These are phyloP conservation scores for Dichotomocladium elegans DNA, from an alignment of 371 early-diverging fungal genomes.

Conservation along the genomic window DNA sequence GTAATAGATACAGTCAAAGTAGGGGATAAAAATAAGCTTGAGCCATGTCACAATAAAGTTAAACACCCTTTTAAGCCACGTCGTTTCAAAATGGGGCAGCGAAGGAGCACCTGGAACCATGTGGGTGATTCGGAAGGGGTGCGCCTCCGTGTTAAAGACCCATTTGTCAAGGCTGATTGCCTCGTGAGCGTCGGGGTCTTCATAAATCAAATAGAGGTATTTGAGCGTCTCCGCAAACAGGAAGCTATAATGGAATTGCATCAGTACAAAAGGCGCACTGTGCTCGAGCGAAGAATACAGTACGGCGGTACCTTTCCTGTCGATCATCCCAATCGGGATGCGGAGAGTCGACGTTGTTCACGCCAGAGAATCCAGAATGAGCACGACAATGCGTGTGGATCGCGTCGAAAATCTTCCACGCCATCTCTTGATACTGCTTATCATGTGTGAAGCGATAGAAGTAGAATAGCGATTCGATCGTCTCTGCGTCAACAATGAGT, in stretches of 20 bases:
- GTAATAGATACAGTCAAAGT: too few relatives aligned
- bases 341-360: conserved; percentile 43
- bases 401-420: conserved; percentile 55
- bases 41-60: too few relatives aligned
- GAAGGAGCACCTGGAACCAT: too few relatives aligned
- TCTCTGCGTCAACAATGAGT: conserved; percentile 57
- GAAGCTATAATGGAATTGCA: conserved; percentile 41
- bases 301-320: conserved; percentile 32
- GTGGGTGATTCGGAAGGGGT: too few relatives aligned
- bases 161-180: conserved; percentile 66
- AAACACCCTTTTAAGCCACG: too few relatives aligned
- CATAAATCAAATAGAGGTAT: conserved; percentile 84
- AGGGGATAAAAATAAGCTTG: too few relatives aligned
- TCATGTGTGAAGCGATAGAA: conserved; percentile 61
- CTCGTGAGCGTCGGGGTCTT: conserved; percentile 29
- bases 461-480: conserved; percentile 71
- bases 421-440: conserved; percentile 50
- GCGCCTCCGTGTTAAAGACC: conserved; percentile 13
- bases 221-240: conserved; percentile 89
- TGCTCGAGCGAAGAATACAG: neutral
- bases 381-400: conserved; percentile 53
- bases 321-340: conserved; percentile 32
- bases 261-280: neutral
- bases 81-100: too few relatives aligned
- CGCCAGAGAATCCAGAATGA: conserved; percentile 52